phyloP scores from a whole-genome alignment of 129 eudicot species.

The Centrapalus pauciflorus region DNA sequence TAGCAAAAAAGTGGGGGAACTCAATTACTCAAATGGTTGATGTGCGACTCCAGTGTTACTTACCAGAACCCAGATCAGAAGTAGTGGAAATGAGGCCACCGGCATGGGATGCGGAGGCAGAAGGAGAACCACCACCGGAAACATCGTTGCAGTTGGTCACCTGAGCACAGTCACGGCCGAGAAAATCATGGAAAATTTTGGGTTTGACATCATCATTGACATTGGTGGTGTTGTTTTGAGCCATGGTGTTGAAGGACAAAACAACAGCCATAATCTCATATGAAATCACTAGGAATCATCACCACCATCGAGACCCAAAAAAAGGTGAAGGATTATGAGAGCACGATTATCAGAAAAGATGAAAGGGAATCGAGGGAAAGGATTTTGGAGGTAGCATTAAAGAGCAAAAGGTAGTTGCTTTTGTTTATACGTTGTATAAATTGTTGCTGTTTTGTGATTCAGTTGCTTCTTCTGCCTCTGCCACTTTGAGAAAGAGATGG shows the following conservation, averaged over 20 bases:
- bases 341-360: background rate
- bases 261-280: constrained; percentile 44
- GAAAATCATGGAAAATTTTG: constrained; percentile 73
- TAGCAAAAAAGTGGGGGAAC: background rate
- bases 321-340: constrained; percentile 7
- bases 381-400: no score
- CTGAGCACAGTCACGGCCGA: constrained; percentile 47
- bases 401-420: background rate
- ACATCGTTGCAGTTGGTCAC: constrained; percentile 28
- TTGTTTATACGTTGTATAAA: background rate
- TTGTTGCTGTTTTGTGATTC: background rate
- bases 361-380: background rate
- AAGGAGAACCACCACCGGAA: constrained; percentile 41
- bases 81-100: constrained; percentile 61
- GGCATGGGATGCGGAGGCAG: constrained; percentile 46
- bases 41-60: background rate
- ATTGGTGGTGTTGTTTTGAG: constrained; percentile 28
- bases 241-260: constrained; percentile 32
- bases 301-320: constrained; percentile 10
- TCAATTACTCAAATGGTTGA: background rate
- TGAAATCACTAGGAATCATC: background rate
- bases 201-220: constrained; percentile 50
- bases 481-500: background rate
- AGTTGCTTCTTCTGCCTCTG: constrained; percentile 1
- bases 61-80: constrained; percentile 95